Evolutionary conservation across 2,329 filamentous ascomycete genomes (phyloP), one percentile per base, ranked within the genome.

Genomic region (Colletotrichum falcatum): DNA sequence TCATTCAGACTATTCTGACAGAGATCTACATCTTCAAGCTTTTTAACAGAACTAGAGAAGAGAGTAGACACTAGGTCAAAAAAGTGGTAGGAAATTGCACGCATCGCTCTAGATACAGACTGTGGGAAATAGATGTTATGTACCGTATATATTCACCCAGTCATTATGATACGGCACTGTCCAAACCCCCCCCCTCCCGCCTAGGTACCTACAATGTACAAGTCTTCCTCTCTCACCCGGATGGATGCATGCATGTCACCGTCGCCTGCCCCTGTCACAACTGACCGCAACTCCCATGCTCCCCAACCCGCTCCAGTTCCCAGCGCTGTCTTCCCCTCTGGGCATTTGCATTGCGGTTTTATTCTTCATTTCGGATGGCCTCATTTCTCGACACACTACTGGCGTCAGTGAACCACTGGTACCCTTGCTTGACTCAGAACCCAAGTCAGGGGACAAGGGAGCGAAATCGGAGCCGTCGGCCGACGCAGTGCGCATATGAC

Each of bases 271-370:
- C 20, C n/a, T 56, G 53, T 11, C n/a, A 56, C 14, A n/a, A 61
- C 66, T 62, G 48, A 68, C 68, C 68, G 68, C 64, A 70, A 67
- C 46, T 67, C n/a, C n/a, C n/a, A n/a, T n/a, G n/a, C n/a, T n/a
- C 56, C 23, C 64, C 58, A 62, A 63, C 58, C 51, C 62, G 53
- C 60, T 42, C 28, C 35, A 42, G 49, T 46, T 35, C 37, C 49
- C n/a, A 33, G 35, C 63, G 35, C 48, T 6, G 20, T 42, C n/a
- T 30, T n/a, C n/a, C 18, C 30, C 59, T 51, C 33, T 37, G 14
- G 11, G 53, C 23, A 9, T 49, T 61, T 56, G 20, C 3, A 49
- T 46, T 37, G 55, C 39, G 5, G 20, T 67, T 35, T 44, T 39
- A 18, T 60, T 33, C 16, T 37, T 66, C 37, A 16, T 54, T 48